Evolutionary conservation across 164 flowering plant genomes (phyloP).

Genomic region (Euptelea pleiosperma): DNA sequence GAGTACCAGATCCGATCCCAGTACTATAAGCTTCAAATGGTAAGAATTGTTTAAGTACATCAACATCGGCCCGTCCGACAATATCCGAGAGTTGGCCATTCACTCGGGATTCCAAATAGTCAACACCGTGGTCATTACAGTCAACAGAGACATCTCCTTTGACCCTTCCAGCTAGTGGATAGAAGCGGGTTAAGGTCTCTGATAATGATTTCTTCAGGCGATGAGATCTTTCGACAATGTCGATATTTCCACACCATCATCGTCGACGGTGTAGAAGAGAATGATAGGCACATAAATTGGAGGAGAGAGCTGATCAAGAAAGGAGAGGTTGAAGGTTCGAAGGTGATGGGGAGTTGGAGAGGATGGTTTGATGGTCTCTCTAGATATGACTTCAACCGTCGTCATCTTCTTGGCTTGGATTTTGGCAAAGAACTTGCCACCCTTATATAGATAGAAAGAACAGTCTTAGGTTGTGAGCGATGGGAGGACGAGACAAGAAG

Average conservation of each 20-base stretch:
- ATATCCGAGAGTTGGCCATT: neutral
- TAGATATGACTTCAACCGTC: constrained; percentile 10
- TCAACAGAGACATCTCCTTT: neutral
- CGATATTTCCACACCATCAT: too few relatives aligned
- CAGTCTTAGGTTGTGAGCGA: too few relatives aligned
- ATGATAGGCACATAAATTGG: constrained; percentile 11
- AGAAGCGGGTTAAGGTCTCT: constrained; percentile 6
- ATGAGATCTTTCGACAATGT: too few relatives aligned
- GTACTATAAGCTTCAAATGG: constrained; percentile 17
- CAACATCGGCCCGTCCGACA: neutral
- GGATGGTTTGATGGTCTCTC: constrained; percentile 18
- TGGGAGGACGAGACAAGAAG: too few relatives aligned
- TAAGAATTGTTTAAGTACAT: neutral
- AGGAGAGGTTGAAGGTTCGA: constrained; percentile 9
- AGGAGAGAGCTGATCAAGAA: constrained; percentile 16
- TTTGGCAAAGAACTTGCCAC: too few relatives aligned
- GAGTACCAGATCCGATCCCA: constrained; percentile 8
- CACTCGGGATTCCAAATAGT: neutral
- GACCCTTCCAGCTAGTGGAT: constrained; percentile 17
- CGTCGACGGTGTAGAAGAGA: constrained; percentile 6
- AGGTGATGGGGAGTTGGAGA: constrained; percentile 27
- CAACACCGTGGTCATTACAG: constrained; percentile 9
- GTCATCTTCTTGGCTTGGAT: too few relatives aligned
- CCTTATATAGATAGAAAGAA: too few relatives aligned
- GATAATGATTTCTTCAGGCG: constrained; percentile 9